Percentiles rank a stretch among this genome's conserved stretches.
These are phyloP conservation scores for Starmerella bombicola DNA, from an alignment of 805 yeast genomes.

Conservation along the genomic window DNA sequence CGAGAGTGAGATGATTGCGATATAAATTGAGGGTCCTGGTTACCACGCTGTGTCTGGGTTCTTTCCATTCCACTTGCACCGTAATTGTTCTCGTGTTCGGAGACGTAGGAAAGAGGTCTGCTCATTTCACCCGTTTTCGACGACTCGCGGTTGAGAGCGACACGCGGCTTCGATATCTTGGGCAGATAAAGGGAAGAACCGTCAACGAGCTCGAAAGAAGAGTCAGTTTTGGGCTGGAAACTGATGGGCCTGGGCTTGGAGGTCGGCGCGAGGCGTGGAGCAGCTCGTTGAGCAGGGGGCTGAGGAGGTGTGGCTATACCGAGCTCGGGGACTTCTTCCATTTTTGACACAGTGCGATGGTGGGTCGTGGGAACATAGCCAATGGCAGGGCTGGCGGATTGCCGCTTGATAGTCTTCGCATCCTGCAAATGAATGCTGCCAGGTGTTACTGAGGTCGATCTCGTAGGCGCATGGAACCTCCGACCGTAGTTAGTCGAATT, in stretches of 20 bases:
- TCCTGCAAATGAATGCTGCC: not conserved
- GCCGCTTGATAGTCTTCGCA: constrained; percentile 2
- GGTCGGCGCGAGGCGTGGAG: constrained; percentile 12
- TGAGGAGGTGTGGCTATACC: constrained; percentile 17
- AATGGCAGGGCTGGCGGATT: constrained; percentile 7
- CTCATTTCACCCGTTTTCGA: constrained; percentile 29
- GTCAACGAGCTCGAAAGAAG: constrained; percentile 8
- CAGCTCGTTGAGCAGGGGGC: not conserved
- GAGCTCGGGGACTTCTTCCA: constrained; percentile 21
- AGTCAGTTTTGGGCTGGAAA: constrained; percentile 25
- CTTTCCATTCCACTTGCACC: too few relatives aligned
- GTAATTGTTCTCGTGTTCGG: not conserved
- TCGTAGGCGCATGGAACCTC: constrained; percentile 3
- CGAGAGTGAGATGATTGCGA: not conserved
- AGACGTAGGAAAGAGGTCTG: constrained; percentile 20
- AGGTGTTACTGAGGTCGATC: constrained; percentile 8
- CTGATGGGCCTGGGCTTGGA: constrained; percentile 31
- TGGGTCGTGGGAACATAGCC: not conserved
- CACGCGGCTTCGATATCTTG: constrained; percentile 26
- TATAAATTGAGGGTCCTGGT: not conserved
- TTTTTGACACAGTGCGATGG: constrained; percentile 1
- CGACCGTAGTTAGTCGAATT: not conserved
- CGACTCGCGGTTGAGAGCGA: constrained; percentile 26
- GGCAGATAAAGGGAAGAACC: constrained; percentile 21
- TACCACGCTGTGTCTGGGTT: not conserved